Conservation (phyloP, 257 asterid genomes). For the Penstemon davidsonii region DNA sequence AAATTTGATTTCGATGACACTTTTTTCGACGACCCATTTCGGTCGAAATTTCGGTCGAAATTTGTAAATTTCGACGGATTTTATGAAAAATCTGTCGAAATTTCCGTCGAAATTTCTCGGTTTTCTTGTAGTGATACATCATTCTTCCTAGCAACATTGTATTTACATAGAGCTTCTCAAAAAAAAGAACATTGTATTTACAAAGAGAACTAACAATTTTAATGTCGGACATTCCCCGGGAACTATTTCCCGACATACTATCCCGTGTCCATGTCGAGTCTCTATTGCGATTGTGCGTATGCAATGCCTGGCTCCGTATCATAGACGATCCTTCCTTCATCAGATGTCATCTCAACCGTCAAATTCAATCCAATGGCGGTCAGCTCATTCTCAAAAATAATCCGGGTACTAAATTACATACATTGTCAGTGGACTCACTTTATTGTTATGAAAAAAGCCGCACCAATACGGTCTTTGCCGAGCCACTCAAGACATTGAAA, state of each 20-base stretch:
- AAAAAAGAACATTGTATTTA: no score
- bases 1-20: no score
- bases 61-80: no score
- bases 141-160: no score
- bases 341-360: slow-evolving; percentile 5
- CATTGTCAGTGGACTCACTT: slow-evolving; percentile 13
- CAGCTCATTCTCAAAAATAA: not conserved
- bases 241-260: not conserved
- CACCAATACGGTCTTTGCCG: not conserved
- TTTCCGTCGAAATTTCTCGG: no score
- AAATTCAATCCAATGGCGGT: not conserved
- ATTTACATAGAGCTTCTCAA: no score
- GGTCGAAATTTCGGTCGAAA: no score
- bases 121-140: no score
- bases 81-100: no score
- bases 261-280: slow-evolving; percentile 9
- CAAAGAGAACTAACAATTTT: no score
- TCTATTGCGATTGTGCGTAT: slow-evolving; percentile 18
- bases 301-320: slow-evolving; percentile 12
- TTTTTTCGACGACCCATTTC: no score
- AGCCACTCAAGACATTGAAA: not conserved
- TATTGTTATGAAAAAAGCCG: not conserved
- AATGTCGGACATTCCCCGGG: slow-evolving; percentile 18
- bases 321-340: slow-evolving; percentile 25
- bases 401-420: not conserved